Percentiles rank a stretch among this genome's conserved stretches.
Evolutionary conservation across 2,329 filamentous ascomycete genomes (phyloP).

Genomic region (Claviceps maximensis): DNA sequence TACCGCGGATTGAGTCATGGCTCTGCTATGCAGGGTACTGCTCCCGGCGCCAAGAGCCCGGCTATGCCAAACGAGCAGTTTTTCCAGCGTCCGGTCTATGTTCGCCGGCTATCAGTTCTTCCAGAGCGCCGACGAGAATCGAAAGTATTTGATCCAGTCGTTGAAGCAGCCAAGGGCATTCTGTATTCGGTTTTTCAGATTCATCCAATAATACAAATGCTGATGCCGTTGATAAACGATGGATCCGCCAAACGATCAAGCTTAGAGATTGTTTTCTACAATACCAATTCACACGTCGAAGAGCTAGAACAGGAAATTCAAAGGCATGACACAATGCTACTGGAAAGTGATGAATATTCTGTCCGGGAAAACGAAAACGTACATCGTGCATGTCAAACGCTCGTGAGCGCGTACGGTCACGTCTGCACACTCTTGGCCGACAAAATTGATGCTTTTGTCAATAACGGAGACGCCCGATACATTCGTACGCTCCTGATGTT

Average conservation of each 20-base stretch:
- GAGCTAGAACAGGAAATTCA: slow-evolving; percentile 53
- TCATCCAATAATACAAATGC: slow-evolving; percentile 53
- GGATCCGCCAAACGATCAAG: slow-evolving; percentile 48
- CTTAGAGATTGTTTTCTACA: slow-evolving; percentile 54
- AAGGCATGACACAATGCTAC: slow-evolving; percentile 38
- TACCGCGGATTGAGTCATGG: slow-evolving; percentile 54
- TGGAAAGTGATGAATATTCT: slow-evolving; percentile 33
- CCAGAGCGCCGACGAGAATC: slow-evolving; percentile 52
- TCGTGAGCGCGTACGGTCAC: slow-evolving; percentile 52
- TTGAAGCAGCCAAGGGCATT: slow-evolving; percentile 53
- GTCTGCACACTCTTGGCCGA: slow-evolving; percentile 47
- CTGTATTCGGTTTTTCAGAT: slow-evolving; percentile 56
- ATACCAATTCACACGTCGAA: slow-evolving; percentile 52
- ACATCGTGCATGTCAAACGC: slow-evolving; percentile 47
- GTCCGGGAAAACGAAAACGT: slow-evolving; percentile 49
- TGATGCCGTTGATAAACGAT: slow-evolving; percentile 48
- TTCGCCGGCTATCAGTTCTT: slow-evolving; percentile 48
- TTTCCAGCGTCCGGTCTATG: slow-evolving; percentile 47
- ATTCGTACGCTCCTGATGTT: slow-evolving; percentile 51
- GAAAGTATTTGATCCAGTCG: slow-evolving; percentile 44
- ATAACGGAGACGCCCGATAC: slow-evolving; percentile 53
- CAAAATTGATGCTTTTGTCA: slow-evolving; percentile 51
- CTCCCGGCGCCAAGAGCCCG: slow-evolving; percentile 36
- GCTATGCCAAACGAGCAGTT: slow-evolving; percentile 45
- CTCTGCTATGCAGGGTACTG: slow-evolving; percentile 49